Conservation (phyloP, 2,329 filamentous ascomycete genomes). For the Fusarium multiceps region DNA sequence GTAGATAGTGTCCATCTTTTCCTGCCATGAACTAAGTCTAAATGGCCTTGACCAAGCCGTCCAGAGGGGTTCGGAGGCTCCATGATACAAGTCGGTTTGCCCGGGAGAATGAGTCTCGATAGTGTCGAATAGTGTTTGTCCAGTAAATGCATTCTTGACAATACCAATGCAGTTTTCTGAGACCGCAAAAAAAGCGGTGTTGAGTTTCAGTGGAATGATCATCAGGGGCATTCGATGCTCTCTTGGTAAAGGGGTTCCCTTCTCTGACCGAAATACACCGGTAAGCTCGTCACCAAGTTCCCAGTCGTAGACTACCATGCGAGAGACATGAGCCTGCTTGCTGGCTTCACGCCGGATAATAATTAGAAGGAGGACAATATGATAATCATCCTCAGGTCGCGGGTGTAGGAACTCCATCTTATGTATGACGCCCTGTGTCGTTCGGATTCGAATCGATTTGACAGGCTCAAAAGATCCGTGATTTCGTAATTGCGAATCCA, state of each 20-base stretch:
- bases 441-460: slow-evolving; percentile 55
- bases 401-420: slow-evolving; percentile 89
- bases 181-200: slow-evolving; percentile 77
- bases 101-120: slow-evolving; percentile 56
- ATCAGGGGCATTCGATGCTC: slow-evolving; percentile 72
- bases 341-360: slow-evolving; percentile 57
- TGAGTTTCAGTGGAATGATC: slow-evolving; percentile 76
- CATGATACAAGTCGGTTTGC: slow-evolving; percentile 60
- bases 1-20: slow-evolving; percentile 81
- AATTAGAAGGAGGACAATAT: slow-evolving; percentile 81
- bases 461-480: slow-evolving; percentile 68
- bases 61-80: slow-evolving; percentile 71
- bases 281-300: slow-evolving; percentile 61
- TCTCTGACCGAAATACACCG: slow-evolving; percentile 57
- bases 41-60: slow-evolving; percentile 85
- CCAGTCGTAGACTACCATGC: slow-evolving; percentile 72
- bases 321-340: slow-evolving; percentile 49
- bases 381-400: slow-evolving; percentile 70
- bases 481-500: slow-evolving; percentile 61
- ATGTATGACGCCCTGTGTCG: slow-evolving; percentile 78
- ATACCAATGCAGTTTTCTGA: slow-evolving; percentile 69
- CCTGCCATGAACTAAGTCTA: slow-evolving; percentile 71
- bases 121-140: slow-evolving; percentile 60
- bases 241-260: slow-evolving; percentile 62
- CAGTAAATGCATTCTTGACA: slow-evolving; percentile 65